Percentiles rank a stretch among this genome's conserved stretches.
Evolutionary conservation across 345 rosid species (phyloP).

Genomic region (Salix udensis): DNA sequence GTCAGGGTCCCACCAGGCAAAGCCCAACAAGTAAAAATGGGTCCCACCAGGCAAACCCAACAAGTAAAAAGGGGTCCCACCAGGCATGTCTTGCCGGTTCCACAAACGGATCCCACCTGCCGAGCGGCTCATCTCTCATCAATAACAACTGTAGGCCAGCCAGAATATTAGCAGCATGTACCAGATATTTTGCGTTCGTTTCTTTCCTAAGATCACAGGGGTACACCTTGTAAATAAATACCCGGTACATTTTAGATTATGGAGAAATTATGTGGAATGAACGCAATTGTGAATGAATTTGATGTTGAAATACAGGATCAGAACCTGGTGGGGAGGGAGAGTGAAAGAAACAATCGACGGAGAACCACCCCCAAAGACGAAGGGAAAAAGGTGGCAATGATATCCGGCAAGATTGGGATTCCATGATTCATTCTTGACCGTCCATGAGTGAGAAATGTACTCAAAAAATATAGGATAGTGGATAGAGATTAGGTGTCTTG

Average conservation of each 20-base stretch:
- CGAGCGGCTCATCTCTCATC: neutral
- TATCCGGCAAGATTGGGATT: neutral
- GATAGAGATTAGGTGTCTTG: conserved; percentile 21
- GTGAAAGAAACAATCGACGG: too few species aligned
- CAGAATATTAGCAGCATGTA: too few species aligned
- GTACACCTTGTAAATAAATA: too few species aligned
- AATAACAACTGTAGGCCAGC: too few species aligned
- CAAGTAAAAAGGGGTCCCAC: conserved; percentile 19
- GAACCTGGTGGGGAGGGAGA: too few species aligned
- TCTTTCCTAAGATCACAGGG: too few species aligned
- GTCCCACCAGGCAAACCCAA: conserved; percentile 18
- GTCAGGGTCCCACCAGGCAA: conserved; percentile 13
- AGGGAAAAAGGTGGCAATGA: neutral
- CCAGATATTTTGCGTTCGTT: too few species aligned
- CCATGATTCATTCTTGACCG: too few species aligned
- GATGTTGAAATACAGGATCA: too few species aligned
- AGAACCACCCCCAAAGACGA: neutral
- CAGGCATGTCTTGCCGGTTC: conserved; percentile 15
- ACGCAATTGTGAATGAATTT: too few species aligned
- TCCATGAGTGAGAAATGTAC: neutral
- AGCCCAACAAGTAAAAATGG: conserved; percentile 19
- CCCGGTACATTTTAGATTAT: too few species aligned
- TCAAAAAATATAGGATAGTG: neutral
- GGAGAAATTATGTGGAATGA: too few species aligned
- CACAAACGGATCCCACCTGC: conserved; percentile 17